Base-by-base conservation (phyloP, 2,329 filamentous ascomycete species). In the Ceratocystis huliohia region DNA sequence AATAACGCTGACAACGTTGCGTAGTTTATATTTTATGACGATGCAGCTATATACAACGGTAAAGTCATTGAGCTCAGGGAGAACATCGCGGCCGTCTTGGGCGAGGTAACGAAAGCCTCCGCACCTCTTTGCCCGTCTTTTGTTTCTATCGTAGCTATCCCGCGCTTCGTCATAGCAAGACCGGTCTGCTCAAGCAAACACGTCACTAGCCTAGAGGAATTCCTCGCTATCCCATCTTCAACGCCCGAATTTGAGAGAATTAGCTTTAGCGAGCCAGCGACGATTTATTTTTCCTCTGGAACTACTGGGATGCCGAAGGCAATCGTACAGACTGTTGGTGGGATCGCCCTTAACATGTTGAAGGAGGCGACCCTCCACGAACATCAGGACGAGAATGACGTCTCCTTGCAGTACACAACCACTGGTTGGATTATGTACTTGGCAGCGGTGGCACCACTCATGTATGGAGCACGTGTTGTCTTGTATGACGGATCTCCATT, bases 341-440 rank as follows among this genome's bases (percentile, higher is more conserved):
- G 87, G 0, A 76, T 83, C 1, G 74, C 89, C 37, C 69, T 90
- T 28, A 80, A 74, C 69, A 71, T 72, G 15, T 72, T 70, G 69
- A 83, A 92, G 72, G 90, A 95, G 73, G 78, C 76, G 0, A 74
- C 73, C 2, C 73, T 84, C 30, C 81, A 84, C 71, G 78, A 81
- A 61, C 75, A 77, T 33, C 66, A 75, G 3, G 72, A 69, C 0
- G 70, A 76, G 0, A 72, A 75, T n/a, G 76, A 75, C 56, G 77
- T 83, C 1, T 72, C 74, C 0, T 70, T 84, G 67, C 81, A 84
- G 73, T 84, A 81, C 72, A 84, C 85, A 0, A 88, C 85, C 0
- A 91, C 88, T 0, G 88, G 88, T 0, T 95, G 90, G 90, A 94
- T 96, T 75, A 95, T 96, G 90, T 94, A 93, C 73, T 77, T 91